Conservation (phyloP, 2,329 filamentous ascomycete genomes). For the Zasmidium angulare region DNA sequence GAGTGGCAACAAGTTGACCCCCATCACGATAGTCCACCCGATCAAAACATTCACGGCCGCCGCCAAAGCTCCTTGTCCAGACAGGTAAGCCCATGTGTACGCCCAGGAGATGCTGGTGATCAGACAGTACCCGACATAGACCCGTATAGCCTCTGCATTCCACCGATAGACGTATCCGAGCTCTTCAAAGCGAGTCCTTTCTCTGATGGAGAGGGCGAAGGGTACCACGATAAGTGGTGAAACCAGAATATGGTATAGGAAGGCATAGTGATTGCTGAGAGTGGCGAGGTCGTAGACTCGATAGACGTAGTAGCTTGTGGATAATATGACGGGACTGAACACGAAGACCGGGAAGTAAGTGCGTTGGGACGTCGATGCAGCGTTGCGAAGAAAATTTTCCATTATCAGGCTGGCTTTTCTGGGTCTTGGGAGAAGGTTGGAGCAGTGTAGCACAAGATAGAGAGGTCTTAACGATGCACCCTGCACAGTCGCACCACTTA, state of each 20-base stretch:
- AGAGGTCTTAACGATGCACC: no score
- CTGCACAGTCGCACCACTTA: no score
- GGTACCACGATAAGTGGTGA: background rate
- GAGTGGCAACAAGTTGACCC: background rate
- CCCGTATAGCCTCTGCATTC: background rate
- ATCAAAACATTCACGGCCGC: background rate
- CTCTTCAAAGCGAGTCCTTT: background rate
- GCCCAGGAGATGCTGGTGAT: background rate
- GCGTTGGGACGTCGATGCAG: background rate
- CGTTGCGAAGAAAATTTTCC: background rate
- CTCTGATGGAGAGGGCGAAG: background rate
- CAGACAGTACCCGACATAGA: background rate
- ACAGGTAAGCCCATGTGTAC: background rate
- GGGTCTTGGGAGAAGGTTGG: background rate
- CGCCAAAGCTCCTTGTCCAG: background rate
- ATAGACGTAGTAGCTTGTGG: background rate
- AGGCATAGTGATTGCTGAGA: background rate
- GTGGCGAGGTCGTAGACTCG: background rate
- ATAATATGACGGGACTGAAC: background rate
- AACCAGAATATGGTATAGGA: background rate
- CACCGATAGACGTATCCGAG: background rate
- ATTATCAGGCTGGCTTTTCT: background rate
- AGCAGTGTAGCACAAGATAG: no score
- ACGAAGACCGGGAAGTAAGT: background rate
- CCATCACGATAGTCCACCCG: background rate